Percentiles rank a stretch among this genome's conserved stretches.
Evolutionary conservation across 257 asterid genomes (phyloP).

Genomic region (Perilla frutescens): DNA sequence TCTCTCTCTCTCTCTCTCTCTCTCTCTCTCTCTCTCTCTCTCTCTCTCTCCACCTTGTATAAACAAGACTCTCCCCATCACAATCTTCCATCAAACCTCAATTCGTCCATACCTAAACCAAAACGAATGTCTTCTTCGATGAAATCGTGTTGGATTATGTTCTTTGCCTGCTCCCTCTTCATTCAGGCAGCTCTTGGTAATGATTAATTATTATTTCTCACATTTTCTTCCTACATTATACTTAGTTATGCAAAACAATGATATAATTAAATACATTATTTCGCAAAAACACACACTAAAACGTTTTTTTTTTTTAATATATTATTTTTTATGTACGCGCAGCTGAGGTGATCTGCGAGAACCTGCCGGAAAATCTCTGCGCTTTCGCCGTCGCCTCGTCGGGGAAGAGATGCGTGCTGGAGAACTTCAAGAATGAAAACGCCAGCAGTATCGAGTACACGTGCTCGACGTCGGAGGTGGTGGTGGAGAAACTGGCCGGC

Average conservation of each 20-base stretch:
- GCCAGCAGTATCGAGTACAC: constrained; percentile 41
- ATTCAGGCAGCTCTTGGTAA: constrained; percentile 56
- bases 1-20: too few species aligned
- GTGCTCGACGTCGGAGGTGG: constrained; percentile 72
- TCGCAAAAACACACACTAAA: too few species aligned
- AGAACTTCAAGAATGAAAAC: constrained; percentile 44
- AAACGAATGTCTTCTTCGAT: constrained; percentile 55
- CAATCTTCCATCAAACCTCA: constrained; percentile 1
- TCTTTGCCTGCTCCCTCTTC: constrained; percentile 45
- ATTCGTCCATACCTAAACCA: not conserved
- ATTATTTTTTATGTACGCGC: too few species aligned
- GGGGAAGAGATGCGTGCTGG: constrained; percentile 76
- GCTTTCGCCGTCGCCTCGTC: constrained; percentile 66
- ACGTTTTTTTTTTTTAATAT: too few species aligned
- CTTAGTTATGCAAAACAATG: too few species aligned
- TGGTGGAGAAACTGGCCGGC: constrained; percentile 55
- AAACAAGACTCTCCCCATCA: not conserved
- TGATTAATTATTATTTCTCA: not conserved
- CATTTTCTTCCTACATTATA: too few species aligned
- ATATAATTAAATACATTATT: too few species aligned
- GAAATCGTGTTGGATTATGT: constrained; percentile 46
- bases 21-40: too few species aligned
- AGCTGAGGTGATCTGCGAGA: constrained; percentile 75
- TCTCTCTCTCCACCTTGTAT: not conserved
- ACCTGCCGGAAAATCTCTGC: constrained; percentile 56